phyloP scores from a whole-genome alignment of 352 stramenopile species.

The Phytophthora pluvialis region DNA sequence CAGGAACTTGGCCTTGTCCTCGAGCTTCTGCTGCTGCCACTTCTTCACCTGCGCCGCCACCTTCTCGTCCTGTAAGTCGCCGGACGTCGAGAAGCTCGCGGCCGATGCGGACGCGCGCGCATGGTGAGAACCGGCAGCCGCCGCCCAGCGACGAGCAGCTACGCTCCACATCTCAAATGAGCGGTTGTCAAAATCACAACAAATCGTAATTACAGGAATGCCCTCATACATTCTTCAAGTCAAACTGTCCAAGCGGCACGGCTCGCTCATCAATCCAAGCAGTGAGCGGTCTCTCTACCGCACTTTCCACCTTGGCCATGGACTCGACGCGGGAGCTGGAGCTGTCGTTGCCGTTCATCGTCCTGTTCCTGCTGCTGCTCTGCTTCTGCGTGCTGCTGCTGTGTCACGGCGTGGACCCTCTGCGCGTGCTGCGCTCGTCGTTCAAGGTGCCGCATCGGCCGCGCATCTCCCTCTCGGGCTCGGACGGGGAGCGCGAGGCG shows the following conservation, averaged over 20 bases:
- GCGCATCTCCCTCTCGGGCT: conserved; percentile 39
- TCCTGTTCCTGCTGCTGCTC: conserved; percentile 51
- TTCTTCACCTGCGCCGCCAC: conserved; percentile 60
- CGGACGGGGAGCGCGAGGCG: conserved; percentile 54
- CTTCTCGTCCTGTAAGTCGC: conserved; percentile 4
- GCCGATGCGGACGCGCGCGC: background rate
- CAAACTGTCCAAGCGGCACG: background rate
- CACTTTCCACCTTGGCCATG: conserved; percentile 11
- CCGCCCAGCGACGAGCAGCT: conserved; percentile 22
- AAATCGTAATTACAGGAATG: background rate
- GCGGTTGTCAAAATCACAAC: background rate
- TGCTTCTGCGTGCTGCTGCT: conserved; percentile 53
- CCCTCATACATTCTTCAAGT: background rate
- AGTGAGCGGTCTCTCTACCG: conserved; percentile 16
- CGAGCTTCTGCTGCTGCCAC: conserved; percentile 57
- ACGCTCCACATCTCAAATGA: conserved; percentile 31
- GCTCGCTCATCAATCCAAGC: too few relatives aligned
- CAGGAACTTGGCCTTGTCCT: conserved; percentile 61
- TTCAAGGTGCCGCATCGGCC: conserved; percentile 54
- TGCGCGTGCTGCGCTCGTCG: conserved; percentile 63
- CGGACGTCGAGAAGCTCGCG: conserved; percentile 18
- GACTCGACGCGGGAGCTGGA: conserved; percentile 40
- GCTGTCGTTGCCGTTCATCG: conserved; percentile 45
- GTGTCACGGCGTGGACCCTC: conserved; percentile 64
- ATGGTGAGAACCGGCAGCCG: conserved; percentile 2